Base-by-base conservation (phyloP, 2,329 filamentous ascomycete species). In the Sordariomycetes sp. region DNA sequence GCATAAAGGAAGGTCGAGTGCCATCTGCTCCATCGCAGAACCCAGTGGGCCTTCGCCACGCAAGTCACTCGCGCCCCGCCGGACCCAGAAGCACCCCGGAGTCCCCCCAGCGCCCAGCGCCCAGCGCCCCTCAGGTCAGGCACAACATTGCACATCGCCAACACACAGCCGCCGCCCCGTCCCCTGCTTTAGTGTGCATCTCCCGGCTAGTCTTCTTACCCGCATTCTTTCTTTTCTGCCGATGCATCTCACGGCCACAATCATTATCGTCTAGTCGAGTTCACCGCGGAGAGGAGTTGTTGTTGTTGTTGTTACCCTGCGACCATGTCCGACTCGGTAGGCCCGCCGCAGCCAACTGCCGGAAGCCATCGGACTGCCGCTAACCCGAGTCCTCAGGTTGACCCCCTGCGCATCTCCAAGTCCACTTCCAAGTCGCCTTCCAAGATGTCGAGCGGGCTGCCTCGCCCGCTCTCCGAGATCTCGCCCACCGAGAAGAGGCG, bases 381-480 rank as follows among this genome's bases (percentile, higher is more conserved):
- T 50, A 34, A 42, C n/a, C 28, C 15, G 52, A 25, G 45, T 50
- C 36, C 20, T 54, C 68, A 89, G 85, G 83, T 89, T 64, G 84
- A 87, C 71, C 88, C 88, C 66, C 74, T 92, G 74, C 86, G 87
- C 73, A 89, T 92, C 66, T 85, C 85, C 72, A 91, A 90, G 74
- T 84, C 85, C 73, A 89, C 92, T 66, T 85, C 85, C 72, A 91
- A 90, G 74, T 84, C 85, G 60, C 82, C 86, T 52, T 71, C 75
- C 65, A 91, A 85, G 70, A 80, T 81, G 76, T 68, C 74, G 57
- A 78, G 74, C 68, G 76, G 79, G 65, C 73, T 79, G 57, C 81
- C 85, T 67, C 84, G 87, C 65, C 88, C 94, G 59, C 80, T 99
- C 62, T 88, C 90, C 61, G 94, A 99, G 75, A 84, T 99, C 67